A percentile compares a stretch with the other conserved stretches of the same genome.
phyloP scores from a whole-genome alignment of 192 early-diverging fungal species.

The Entomortierella lignicola region DNA sequence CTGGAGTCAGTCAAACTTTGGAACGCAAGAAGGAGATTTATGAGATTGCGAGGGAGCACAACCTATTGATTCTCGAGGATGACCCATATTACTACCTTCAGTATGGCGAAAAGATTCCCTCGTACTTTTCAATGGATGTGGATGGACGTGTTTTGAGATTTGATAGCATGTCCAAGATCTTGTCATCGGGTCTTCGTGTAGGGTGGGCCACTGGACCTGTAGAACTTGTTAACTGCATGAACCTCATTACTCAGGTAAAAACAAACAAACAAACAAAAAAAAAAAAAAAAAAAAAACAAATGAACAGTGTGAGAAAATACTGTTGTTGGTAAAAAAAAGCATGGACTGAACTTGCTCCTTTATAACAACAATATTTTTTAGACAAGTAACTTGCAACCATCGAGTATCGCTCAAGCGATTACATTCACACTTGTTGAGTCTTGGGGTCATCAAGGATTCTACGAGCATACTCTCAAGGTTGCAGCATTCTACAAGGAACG shows the following conservation, averaged over 20 bases:
- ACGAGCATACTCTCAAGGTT: constrained; percentile 73
- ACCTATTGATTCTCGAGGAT: constrained; percentile 92
- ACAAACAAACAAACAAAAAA: background rate
- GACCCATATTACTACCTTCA: constrained; percentile 97
- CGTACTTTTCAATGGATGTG: constrained; percentile 89
- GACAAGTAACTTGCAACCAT: constrained; percentile 86
- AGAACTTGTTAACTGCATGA: constrained; percentile 82
- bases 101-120: constrained; percentile 67
- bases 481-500: constrained; percentile 80
- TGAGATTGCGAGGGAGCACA: constrained; percentile 75
- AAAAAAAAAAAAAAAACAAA: background rate
- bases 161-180: constrained; percentile 93
- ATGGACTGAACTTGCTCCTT: too few relatives aligned
- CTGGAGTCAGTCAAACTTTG: constrained; percentile 82
- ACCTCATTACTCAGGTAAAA: constrained; percentile 72
- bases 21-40: constrained; percentile 86
- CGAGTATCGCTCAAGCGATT: constrained; percentile 84
- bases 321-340: too few relatives aligned
- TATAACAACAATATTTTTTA: constrained; percentile 50
- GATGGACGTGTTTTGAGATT: constrained; percentile 92
- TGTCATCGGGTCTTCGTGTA: constrained; percentile 88
- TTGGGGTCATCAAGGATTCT: constrained; percentile 88
- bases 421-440: constrained; percentile 76
- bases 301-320: too few relatives aligned
- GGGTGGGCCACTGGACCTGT: constrained; percentile 81